A percentile compares a stretch with the other conserved stretches of the same genome.
Conservation (phyloP, 306 rosid genomes). For the Fagus sylvatica region DNA sequence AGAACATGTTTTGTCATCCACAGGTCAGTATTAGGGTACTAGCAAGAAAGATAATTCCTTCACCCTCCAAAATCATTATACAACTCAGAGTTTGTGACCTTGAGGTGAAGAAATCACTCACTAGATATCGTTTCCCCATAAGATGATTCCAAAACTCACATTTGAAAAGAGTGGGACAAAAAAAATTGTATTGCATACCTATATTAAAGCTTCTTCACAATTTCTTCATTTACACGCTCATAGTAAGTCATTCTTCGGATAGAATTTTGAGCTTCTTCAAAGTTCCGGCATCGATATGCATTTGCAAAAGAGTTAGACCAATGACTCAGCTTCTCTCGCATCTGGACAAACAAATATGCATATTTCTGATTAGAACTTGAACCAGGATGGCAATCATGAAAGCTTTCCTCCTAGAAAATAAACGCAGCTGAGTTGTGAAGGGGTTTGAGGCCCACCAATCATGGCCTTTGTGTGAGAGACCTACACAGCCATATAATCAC, state of each 20-base stretch:
- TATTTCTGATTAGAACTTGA: constrained; percentile 9
- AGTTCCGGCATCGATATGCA: constrained; percentile 54
- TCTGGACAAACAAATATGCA: constrained; percentile 47
- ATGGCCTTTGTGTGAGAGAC: background rate
- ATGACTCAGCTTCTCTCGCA: constrained; percentile 69
- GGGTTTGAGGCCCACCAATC: background rate
- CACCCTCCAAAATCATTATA: no score
- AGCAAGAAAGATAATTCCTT: no score
- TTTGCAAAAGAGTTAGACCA: constrained; percentile 61
- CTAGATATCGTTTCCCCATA: background rate
- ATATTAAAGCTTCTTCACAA: constrained; percentile 59
- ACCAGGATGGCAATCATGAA: constrained; percentile 11
- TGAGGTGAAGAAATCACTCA: no score
- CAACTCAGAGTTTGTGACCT: no score
- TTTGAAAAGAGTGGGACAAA: background rate
- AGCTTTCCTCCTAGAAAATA: constrained; percentile 20
- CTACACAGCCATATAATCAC: background rate
- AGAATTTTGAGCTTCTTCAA: constrained; percentile 61
- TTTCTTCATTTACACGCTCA: constrained; percentile 74
- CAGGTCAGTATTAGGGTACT: no score
- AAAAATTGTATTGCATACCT: constrained; percentile 29
- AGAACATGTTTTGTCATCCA: no score
- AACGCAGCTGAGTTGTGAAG: background rate
- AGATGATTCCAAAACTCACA: constrained; percentile 13
- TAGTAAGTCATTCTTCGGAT: constrained; percentile 83